Conservation (phyloP, 306 rosid species). For the Hippophae gyantsensis region DNA sequence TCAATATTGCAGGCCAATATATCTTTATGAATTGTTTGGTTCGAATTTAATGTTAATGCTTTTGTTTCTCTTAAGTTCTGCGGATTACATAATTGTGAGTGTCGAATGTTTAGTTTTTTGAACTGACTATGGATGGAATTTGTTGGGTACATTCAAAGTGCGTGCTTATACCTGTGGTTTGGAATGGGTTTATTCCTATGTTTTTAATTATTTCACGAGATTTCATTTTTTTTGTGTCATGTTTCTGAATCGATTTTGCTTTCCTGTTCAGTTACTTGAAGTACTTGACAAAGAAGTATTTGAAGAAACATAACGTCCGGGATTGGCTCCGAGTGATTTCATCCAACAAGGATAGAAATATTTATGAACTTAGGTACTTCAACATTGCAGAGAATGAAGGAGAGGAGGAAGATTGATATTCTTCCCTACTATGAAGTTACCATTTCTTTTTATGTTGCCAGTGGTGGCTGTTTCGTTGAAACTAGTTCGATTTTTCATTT, state of each 20-base stretch:
- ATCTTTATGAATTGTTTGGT: too few relatives aligned
- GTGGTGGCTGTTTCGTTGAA: neutral
- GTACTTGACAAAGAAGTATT: constrained; percentile 46
- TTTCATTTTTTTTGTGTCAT: too few relatives aligned
- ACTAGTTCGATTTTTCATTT: constrained; percentile 16
- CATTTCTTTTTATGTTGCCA: neutral
- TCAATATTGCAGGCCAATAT: too few relatives aligned
- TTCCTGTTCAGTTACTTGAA: constrained; percentile 38
- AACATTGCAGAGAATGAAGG: constrained; percentile 56
- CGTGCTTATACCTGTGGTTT: too few relatives aligned
- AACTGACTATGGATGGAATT: too few relatives aligned
- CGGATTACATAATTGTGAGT: too few relatives aligned
- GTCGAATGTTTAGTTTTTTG: too few relatives aligned
- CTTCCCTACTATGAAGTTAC: neutral
- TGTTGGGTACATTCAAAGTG: too few relatives aligned
- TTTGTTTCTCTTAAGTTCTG: too few relatives aligned
- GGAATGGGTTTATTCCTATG: too few relatives aligned
- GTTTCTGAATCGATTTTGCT: neutral
- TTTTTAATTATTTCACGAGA: too few relatives aligned
- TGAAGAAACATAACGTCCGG: constrained; percentile 53
- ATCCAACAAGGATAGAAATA: constrained; percentile 50
- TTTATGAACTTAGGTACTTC: constrained; percentile 55
- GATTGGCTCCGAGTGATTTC: constrained; percentile 59
- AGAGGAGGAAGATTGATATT: constrained; percentile 43
- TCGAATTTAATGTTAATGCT: too few relatives aligned